Percentiles rank a stretch among this genome's conserved stretches.
Evolutionary conservation across 331 rosid genomes (phyloP).

Genomic region (Saraca asoca): DNA sequence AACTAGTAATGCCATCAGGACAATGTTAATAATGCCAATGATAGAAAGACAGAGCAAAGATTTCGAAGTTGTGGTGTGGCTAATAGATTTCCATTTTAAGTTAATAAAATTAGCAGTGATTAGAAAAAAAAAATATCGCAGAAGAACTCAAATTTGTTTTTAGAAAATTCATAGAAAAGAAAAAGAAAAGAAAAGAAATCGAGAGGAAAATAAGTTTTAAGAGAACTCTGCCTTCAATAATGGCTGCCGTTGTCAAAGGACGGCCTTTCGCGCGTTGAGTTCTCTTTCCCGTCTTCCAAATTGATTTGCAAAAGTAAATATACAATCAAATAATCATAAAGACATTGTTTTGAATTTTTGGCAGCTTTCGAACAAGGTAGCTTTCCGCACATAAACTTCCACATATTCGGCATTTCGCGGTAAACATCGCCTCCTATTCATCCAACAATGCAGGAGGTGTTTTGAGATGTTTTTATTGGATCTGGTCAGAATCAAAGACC

Average conservation of each 20-base stretch:
- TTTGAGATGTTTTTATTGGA: constrained; percentile 48
- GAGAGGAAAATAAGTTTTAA: not conserved
- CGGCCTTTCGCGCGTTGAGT: constrained; percentile 36
- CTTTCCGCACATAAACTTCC: not conserved
- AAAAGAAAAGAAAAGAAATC: not conserved
- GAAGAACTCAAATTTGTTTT: not conserved
- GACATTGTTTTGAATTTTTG: not conserved
- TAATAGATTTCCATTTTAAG: constrained; percentile 23
- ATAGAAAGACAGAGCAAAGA: not conserved
- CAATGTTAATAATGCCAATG: constrained; percentile 11
- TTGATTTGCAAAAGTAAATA: not conserved
- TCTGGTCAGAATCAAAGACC: constrained; percentile 50
- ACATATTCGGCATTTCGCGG: constrained; percentile 33
- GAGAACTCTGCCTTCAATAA: constrained; percentile 8
- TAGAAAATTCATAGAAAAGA: not conserved
- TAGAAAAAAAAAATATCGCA: too few species aligned
- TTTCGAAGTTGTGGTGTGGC: constrained; percentile 11
- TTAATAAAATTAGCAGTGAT: constrained; percentile 33
- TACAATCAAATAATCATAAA: not conserved
- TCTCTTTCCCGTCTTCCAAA: constrained; percentile 5
- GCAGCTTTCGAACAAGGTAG: constrained; percentile 27
- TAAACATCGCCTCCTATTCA: constrained; percentile 39
- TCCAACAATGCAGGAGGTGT: constrained; percentile 17
- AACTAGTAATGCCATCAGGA: not conserved
- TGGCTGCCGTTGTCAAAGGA: constrained; percentile 42